These are phyloP conservation scores for Xylariaceae sp. DNA, from an alignment of 2,329 filamentous ascomycete genomes.

Conservation along the genomic window DNA sequence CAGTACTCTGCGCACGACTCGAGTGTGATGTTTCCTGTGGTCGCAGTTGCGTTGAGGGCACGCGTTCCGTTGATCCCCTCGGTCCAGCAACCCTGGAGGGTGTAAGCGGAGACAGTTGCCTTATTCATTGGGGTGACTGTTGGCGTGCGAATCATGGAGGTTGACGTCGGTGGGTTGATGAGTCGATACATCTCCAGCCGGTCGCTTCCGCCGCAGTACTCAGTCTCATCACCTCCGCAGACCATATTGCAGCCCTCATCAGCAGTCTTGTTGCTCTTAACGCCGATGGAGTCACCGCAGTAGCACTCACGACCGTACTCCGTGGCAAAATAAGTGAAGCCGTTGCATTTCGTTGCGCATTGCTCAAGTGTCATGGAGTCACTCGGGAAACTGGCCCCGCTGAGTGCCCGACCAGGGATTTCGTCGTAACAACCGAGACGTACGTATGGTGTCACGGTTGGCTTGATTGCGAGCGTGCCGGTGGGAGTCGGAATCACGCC, in stretches of 20 bases:
- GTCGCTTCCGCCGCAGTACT: slow-evolving; percentile 38
- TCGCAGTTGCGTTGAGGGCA: slow-evolving; percentile 30
- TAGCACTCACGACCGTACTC: slow-evolving; percentile 39
- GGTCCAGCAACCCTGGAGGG: slow-evolving; percentile 39
- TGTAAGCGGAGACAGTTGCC: slow-evolving; percentile 31
- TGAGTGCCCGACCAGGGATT: slow-evolving; percentile 35
- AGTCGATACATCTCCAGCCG: slow-evolving; percentile 36
- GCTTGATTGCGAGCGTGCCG: slow-evolving; percentile 32
- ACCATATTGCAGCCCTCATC: slow-evolving; percentile 36
- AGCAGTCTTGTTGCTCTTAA: slow-evolving; percentile 31
- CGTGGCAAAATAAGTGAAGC: slow-evolving; percentile 36
- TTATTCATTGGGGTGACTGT: slow-evolving; percentile 26
- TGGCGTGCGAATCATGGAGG: slow-evolving; percentile 11
- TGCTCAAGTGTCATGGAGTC: slow-evolving; percentile 37
- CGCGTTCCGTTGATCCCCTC: slow-evolving; percentile 34
- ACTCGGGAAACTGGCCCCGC: slow-evolving; percentile 29
- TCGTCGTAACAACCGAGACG: slow-evolving; percentile 40
- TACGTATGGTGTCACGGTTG: slow-evolving; percentile 34
- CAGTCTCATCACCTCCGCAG: slow-evolving; percentile 34
- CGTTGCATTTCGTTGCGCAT: slow-evolving; percentile 34
- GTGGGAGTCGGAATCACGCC: slow-evolving; percentile 33
- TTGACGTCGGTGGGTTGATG: slow-evolving; percentile 16
- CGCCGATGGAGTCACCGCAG: slow-evolving; percentile 36
- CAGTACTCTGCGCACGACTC: slow-evolving; percentile 35
- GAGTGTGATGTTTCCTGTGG: slow-evolving; percentile 32